Evolutionary conservation across 768 basidiomycete genomes (phyloP).

Genomic region (Lactifluus piperatus): DNA sequence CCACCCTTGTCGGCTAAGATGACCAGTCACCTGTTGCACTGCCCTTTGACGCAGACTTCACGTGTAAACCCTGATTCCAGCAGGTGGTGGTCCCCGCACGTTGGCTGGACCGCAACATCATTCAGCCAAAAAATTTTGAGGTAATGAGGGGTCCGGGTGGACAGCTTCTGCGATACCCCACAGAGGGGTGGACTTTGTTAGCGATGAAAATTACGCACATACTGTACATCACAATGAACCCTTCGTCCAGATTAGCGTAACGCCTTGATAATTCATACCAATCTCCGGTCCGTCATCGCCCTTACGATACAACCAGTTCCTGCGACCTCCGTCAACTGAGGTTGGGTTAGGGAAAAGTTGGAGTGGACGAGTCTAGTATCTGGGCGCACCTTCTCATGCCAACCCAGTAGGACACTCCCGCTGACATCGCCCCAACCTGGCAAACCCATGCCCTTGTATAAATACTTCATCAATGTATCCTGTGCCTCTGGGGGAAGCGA

Average conservation of each 20-base stretch:
- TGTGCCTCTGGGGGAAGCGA: slow-evolving; percentile 63
- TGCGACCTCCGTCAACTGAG: slow-evolving; percentile 83
- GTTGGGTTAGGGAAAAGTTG: neutral
- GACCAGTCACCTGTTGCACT: neutral
- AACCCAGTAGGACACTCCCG: slow-evolving; percentile 65
- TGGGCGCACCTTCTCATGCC: slow-evolving; percentile 90
- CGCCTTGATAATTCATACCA: slow-evolving; percentile 33
- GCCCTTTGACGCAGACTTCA: slow-evolving; percentile 7
- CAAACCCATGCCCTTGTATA: slow-evolving; percentile 92
- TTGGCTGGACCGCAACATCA: neutral
- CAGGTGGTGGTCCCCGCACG: neutral
- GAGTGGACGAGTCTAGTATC: neutral
- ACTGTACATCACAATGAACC: slow-evolving; percentile 1
- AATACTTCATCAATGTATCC: slow-evolving; percentile 93
- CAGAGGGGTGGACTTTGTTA: neutral
- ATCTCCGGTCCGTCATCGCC: slow-evolving; percentile 61
- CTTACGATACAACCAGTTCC: slow-evolving; percentile 94
- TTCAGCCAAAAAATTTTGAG: neutral
- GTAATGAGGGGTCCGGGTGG: neutral
- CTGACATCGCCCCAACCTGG: slow-evolving; percentile 52
- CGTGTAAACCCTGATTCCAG: neutral
- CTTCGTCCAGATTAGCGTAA: slow-evolving; percentile 14
- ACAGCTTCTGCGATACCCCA: neutral
- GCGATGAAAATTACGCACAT: neutral
- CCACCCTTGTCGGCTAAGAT: neutral